Evolutionary conservation across 2,329 filamentous ascomycete genomes (phyloP).

Genomic region (Grosmannia clavigera): DNA sequence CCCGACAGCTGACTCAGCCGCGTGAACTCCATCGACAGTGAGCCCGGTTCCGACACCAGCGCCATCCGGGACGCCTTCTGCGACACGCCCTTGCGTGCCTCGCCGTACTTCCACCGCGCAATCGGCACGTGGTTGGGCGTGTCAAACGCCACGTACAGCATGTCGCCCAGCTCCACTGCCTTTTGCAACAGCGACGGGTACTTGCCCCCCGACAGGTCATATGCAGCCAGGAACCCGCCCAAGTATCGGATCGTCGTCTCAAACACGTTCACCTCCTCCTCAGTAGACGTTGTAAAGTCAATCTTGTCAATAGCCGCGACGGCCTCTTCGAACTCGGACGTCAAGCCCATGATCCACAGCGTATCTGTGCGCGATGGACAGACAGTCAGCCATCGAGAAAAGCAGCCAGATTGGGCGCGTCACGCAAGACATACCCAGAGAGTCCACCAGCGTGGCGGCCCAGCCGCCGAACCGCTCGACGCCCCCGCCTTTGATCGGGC

Average conservation of each 20-base stretch:
- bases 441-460: constrained; percentile 39
- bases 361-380: constrained; percentile 19
- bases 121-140: constrained; percentile 40
- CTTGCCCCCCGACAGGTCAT: constrained; percentile 26
- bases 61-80: constrained; percentile 24
- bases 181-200: constrained; percentile 29
- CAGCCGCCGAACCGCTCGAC: constrained; percentile 33
- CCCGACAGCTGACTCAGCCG: constrained; percentile 61
- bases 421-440: constrained; percentile 26
- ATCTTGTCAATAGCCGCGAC: constrained; percentile 31
- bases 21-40: constrained; percentile 63
- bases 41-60: constrained; percentile 41
- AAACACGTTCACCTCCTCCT: constrained; percentile 24
- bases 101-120: constrained; percentile 31
- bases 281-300: constrained; percentile 31
- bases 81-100: constrained; percentile 7
- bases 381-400: no score
- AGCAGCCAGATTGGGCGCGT: no score
- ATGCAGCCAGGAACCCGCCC: constrained; percentile 18
- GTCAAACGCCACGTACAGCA: constrained; percentile 41
- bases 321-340: constrained; percentile 37
- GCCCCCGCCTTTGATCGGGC: constrained; percentile 20
- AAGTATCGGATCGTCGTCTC: constrained; percentile 22
- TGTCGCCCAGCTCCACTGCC: constrained; percentile 39
- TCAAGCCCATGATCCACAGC: constrained; percentile 45